phyloP scores from a whole-genome alignment of 2,329 filamentous ascomycete species.

The Claviceps digitariae region DNA sequence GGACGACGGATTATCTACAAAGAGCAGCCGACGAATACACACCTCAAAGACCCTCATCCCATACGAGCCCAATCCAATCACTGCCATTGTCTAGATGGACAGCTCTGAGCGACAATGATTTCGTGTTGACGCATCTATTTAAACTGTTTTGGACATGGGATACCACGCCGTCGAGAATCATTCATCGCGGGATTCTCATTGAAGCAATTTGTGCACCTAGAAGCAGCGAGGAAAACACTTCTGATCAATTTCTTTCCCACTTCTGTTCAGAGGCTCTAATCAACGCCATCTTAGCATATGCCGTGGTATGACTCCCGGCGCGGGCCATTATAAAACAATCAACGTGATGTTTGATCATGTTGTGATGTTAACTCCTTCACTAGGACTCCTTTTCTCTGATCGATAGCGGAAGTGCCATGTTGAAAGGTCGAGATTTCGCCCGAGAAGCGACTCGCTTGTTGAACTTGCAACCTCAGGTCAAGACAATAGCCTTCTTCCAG shows the following conservation, averaged over 20 bases:
- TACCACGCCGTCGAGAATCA: conserved; percentile 5
- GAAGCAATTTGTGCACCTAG: conserved; percentile 4
- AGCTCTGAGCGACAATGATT: conserved; percentile 6
- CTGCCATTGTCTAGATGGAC: conserved; percentile 13
- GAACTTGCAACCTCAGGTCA: neutral
- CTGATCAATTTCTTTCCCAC: neutral
- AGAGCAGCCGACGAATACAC: neutral
- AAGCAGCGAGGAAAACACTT: neutral
- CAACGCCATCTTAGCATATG: conserved; percentile 11
- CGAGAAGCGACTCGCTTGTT: neutral
- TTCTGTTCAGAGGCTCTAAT: conserved; percentile 14
- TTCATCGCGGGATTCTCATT: conserved; percentile 9
- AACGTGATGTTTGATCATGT: no score
- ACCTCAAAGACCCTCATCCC: neutral
- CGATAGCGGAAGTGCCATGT: neutral
- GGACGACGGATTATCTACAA: neutral
- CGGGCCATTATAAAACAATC: no score
- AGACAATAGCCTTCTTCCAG: conserved; percentile 9
- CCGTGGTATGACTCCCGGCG: conserved; percentile 6
- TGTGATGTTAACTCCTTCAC: neutral
- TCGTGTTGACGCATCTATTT: conserved; percentile 8
- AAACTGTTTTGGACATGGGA: conserved; percentile 15
- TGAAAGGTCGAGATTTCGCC: neutral
- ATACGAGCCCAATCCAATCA: neutral
- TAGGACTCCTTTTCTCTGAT: neutral